A percentile compares a stretch with the other conserved stretches of the same genome.
Conservation (phyloP, 495 filamentous ascomycete species). For the Neurospora tetrasperma region DNA sequence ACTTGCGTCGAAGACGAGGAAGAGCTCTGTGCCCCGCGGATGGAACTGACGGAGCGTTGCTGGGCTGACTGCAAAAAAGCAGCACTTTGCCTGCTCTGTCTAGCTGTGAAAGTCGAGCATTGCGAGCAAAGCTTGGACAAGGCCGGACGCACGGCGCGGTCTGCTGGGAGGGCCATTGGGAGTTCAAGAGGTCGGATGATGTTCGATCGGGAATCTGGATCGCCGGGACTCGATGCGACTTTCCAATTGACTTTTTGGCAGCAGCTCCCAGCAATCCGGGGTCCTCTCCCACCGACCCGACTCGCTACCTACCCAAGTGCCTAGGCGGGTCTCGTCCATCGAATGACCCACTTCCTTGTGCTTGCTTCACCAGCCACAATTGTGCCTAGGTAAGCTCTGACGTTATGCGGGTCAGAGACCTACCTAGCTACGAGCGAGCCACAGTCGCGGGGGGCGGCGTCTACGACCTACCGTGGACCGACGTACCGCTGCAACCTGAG, state of each 20-base stretch:
- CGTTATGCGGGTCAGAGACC: background rate
- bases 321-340: background rate
- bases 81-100: conserved; percentile 9
- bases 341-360: background rate
- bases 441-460: background rate
- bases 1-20: background rate
- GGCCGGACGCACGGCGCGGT: conserved; percentile 20
- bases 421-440: background rate
- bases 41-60: conserved; percentile 5
- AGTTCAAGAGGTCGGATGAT: background rate
- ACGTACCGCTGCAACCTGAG: background rate
- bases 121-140: conserved; percentile 20
- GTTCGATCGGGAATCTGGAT: background rate
- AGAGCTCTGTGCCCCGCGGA: conserved; percentile 8
- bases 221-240: conserved; percentile 1
- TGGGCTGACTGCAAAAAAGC: conserved; percentile 11
- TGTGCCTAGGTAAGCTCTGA: background rate
- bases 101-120: conserved; percentile 15
- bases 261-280: background rate
- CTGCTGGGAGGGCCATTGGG: conserved; percentile 19
- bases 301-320: too few species aligned
- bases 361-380: conserved; percentile 4
- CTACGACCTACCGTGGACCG: too few species aligned
- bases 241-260: background rate
- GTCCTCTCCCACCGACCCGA: background rate